These are phyloP conservation scores for Penstemon barbatus DNA, from an alignment of 257 asterid genomes.

Conservation along the genomic window DNA sequence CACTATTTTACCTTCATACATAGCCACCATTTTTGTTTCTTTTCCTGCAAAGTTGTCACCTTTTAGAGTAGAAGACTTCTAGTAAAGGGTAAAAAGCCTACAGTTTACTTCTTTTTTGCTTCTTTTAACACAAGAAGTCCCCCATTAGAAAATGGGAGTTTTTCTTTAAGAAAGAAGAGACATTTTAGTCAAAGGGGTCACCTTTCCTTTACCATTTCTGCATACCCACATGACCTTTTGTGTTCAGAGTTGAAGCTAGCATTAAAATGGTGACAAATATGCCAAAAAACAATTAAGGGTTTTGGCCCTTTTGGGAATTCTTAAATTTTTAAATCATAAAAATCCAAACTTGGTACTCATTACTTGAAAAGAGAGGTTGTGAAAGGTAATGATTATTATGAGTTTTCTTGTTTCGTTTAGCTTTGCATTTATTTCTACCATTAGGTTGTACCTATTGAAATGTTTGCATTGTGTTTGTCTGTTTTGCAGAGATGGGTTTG, in stretches of 20 bases:
- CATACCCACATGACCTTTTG: slow-evolving; percentile 33
- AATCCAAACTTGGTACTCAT: slow-evolving; percentile 1
- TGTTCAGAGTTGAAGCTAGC: slow-evolving; percentile 31
- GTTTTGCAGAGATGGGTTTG: slow-evolving; percentile 64
- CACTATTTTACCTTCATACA: not conserved
- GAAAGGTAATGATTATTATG: slow-evolving; percentile 38
- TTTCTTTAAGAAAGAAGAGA: slow-evolving; percentile 35
- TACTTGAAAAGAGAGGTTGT: slow-evolving; percentile 36
- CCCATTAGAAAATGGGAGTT: slow-evolving; percentile 40
- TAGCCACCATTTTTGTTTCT: slow-evolving; percentile 21
- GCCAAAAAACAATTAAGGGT: too few relatives aligned
- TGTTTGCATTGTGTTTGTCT: slow-evolving; percentile 18
- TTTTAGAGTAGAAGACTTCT: slow-evolving; percentile 35
- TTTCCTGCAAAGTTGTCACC: slow-evolving; percentile 30
- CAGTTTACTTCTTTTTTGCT: slow-evolving; percentile 33
- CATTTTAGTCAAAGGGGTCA: slow-evolving; percentile 50
- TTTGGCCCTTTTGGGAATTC: too few relatives aligned
- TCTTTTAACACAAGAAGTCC: slow-evolving; percentile 49
- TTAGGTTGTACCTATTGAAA: slow-evolving; percentile 26
- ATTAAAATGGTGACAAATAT: slow-evolving; percentile 15
- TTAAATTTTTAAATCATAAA: too few relatives aligned
- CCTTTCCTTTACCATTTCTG: slow-evolving; percentile 34
- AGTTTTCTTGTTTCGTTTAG: slow-evolving; percentile 18
- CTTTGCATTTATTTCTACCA: slow-evolving; percentile 16
- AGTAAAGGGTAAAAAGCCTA: slow-evolving; percentile 32